A percentile compares a stretch with the other conserved stretches of the same genome.
Conservation (phyloP, 768 basidiomycete genomes). For the Leccinum variicolor region DNA sequence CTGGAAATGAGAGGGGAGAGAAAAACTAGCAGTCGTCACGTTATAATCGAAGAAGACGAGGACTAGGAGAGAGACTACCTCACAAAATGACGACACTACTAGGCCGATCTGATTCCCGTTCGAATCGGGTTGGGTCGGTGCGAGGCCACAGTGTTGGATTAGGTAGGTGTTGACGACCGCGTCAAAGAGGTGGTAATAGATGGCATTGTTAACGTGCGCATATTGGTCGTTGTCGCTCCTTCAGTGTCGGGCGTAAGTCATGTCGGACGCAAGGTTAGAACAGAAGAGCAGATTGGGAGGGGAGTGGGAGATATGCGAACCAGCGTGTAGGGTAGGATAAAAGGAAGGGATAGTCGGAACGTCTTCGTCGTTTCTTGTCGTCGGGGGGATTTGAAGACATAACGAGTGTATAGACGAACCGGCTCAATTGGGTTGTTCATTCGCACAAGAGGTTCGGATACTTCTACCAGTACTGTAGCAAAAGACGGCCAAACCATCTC, state of each 20-base stretch:
- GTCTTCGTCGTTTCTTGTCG: slow-evolving; percentile 38
- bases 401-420: neutral
- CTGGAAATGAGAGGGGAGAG: slow-evolving; percentile 69
- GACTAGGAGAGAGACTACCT: slow-evolving; percentile 36
- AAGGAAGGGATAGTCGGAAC: slow-evolving; percentile 56
- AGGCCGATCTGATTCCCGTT: slow-evolving; percentile 55
- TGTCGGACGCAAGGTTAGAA: slow-evolving; percentile 7
- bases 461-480: too few species aligned
- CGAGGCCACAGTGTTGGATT: slow-evolving; percentile 56
- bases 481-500: neutral
- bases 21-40: slow-evolving; percentile 51
- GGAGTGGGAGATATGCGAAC: slow-evolving; percentile 32
- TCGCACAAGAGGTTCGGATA: neutral
- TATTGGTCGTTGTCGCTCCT: slow-evolving; percentile 92
- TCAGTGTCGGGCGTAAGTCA: neutral
- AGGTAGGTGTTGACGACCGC: slow-evolving; percentile 80
- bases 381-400: neutral
- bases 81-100: slow-evolving; percentile 74
- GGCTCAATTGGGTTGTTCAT: too few species aligned
- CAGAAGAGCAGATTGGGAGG: neutral
- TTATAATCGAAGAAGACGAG: neutral
- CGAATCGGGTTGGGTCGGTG: slow-evolving; percentile 41
- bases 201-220: slow-evolving; percentile 74
- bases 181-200: slow-evolving; percentile 82
- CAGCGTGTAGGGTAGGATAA: slow-evolving; percentile 68